Evolutionary conservation across 2,329 filamentous ascomycete genomes (phyloP).

Genomic region (Dactylonectria macrodidyma): DNA sequence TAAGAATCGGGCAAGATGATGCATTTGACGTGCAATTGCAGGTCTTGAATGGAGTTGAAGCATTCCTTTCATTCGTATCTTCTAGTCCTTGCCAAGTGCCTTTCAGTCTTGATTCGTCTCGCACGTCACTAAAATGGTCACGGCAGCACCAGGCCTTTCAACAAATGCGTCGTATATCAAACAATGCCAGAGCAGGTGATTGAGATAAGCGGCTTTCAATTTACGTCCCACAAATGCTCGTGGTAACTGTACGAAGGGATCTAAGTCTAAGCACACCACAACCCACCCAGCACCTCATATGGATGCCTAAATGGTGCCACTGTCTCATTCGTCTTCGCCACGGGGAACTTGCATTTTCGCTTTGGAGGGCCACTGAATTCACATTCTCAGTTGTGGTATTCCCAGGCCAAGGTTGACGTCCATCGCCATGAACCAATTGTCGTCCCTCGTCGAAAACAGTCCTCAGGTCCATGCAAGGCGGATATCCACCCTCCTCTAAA

Average conservation of each 20-base stretch:
- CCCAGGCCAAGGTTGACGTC: constrained; percentile 1
- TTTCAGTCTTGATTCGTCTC: background rate
- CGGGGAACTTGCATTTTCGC: background rate
- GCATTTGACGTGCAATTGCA: too few species aligned
- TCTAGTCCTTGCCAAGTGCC: too few species aligned
- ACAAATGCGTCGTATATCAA: background rate
- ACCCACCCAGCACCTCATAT: background rate
- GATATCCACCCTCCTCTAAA: background rate
- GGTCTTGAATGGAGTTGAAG: too few species aligned
- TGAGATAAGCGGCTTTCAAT: background rate
- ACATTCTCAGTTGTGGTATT: constrained; percentile 1
- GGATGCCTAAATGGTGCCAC: background rate
- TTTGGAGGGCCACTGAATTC: background rate
- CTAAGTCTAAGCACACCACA: background rate
- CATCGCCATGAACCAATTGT: constrained; percentile 29
- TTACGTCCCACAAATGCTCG: background rate
- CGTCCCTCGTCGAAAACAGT: background rate
- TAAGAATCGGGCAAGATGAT: too few species aligned
- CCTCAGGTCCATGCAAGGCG: constrained; percentile 4
- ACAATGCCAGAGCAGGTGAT: background rate
- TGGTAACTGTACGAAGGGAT: background rate
- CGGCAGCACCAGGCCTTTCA: background rate
- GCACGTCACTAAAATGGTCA: background rate
- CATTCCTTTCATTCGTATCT: too few species aligned
- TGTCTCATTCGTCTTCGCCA: background rate